A percentile compares a stretch with the other conserved stretches of the same genome.
phyloP scores from a whole-genome alignment of 2,329 filamentous ascomycete genomes.

The Fusarium papillatum region DNA sequence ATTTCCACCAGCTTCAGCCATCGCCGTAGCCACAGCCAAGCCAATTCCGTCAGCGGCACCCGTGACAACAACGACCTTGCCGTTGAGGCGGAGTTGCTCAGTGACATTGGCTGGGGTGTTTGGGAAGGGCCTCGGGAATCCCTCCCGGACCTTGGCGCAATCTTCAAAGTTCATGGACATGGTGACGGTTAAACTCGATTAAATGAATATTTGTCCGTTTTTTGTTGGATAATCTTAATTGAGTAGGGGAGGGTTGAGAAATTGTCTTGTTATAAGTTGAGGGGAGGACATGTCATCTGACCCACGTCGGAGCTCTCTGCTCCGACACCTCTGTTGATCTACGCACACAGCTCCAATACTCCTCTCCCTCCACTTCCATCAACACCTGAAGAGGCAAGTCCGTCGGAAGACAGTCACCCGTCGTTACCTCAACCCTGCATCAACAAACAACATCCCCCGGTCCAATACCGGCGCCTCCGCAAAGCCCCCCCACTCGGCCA shows the following conservation, averaged over 20 bases:
- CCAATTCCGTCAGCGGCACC: constrained; percentile 62
- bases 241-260: not conserved
- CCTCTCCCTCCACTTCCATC: not conserved
- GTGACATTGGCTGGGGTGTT: constrained; percentile 53
- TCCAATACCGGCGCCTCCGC: not conserved
- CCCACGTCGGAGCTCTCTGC: not conserved
- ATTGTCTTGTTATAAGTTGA: not conserved
- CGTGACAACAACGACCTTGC: constrained; percentile 57
- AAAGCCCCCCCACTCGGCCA: not conserved
- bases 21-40: constrained; percentile 57
- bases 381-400: not conserved
- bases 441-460: not conserved
- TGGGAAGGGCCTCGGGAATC: constrained; percentile 38
- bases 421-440: not conserved
- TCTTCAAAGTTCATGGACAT: constrained; percentile 47
- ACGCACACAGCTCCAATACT: not conserved
- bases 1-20: constrained; percentile 59
- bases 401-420: not conserved
- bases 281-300: not conserved
- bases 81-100: constrained; percentile 58
- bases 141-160: constrained; percentile 33
- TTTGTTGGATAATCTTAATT: not conserved
- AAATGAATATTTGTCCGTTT: not conserved
- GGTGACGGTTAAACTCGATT: not conserved
- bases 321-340: not conserved